Evolutionary conservation across 441 rosid genomes (phyloP).

Genomic region (Euphorbia celastroides): DNA sequence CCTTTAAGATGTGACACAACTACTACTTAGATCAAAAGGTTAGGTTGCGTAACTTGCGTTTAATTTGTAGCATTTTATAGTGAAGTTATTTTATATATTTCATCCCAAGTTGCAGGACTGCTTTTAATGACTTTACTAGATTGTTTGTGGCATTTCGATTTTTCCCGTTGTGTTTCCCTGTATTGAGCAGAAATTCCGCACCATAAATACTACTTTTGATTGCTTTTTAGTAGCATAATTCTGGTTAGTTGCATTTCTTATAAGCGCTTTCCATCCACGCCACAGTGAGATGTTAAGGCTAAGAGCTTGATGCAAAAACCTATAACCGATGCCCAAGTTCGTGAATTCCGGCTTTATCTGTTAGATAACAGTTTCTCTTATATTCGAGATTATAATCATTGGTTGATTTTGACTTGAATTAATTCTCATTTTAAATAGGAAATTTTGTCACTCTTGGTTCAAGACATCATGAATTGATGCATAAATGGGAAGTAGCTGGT

Average conservation of each 20-base stretch:
- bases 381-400: background rate
- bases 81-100: background rate
- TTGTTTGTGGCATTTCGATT: background rate
- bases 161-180: background rate
- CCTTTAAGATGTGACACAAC: conserved; percentile 15
- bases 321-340: too few species aligned
- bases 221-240: background rate
- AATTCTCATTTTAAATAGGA: background rate
- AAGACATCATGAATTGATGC: background rate
- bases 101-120: background rate
- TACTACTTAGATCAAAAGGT: conserved; percentile 19
- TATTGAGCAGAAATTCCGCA: background rate
- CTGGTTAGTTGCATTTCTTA: background rate
- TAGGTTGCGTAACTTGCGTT: too few species aligned
- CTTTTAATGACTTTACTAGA: background rate
- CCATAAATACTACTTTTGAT: background rate
- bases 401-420: background rate
- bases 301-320: background rate
- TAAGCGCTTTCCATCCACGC: background rate
- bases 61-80: too few species aligned
- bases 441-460: background rate
- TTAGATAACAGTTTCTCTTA: background rate
- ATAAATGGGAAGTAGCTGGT: background rate
- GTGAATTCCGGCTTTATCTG: too few species aligned
- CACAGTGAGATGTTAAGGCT: background rate